Evolutionary conservation across 1,139 yeast genomes (phyloP).

Genomic region (Pichia sp.): DNA sequence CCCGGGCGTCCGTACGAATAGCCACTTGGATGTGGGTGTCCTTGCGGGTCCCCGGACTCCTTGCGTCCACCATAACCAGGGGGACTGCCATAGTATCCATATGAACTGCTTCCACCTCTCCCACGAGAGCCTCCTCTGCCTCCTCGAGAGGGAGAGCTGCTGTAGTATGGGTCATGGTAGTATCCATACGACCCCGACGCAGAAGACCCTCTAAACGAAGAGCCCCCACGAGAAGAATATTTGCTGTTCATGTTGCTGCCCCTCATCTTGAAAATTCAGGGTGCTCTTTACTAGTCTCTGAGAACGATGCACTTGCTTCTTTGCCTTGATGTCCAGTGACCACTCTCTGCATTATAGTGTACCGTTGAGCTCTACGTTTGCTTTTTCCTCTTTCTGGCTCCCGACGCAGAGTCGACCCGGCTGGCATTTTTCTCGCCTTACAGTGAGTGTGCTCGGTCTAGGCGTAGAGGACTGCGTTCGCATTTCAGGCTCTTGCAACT

Average conservation of each 20-base stretch:
- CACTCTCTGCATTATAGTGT: no score
- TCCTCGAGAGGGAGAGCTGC: conserved; percentile 12
- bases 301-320: no score
- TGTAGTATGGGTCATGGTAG: conserved; percentile 14
- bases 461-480: no score
- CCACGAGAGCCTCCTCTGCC: conserved; percentile 12
- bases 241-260: conserved; percentile 55
- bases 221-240: conserved; percentile 47
- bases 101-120: conserved; percentile 2
- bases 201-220: conserved; percentile 70
- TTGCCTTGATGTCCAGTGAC: no score
- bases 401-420: no score
- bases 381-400: no score
- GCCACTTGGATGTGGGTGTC: neutral
- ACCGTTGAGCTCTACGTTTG: no score
- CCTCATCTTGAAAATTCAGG: conserved; percentile 29
- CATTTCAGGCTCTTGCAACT: no score
- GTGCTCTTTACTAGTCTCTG: neutral
- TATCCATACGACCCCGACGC: conserved; percentile 6
- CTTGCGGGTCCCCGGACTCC: neutral
- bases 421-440: no score
- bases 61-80: neutral
- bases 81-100: conserved; percentile 6
- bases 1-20: neutral
- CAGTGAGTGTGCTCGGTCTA: no score